Base-by-base conservation (phyloP, 768 basidiomycete genomes). In the Coprinellus micaceus region DNA sequence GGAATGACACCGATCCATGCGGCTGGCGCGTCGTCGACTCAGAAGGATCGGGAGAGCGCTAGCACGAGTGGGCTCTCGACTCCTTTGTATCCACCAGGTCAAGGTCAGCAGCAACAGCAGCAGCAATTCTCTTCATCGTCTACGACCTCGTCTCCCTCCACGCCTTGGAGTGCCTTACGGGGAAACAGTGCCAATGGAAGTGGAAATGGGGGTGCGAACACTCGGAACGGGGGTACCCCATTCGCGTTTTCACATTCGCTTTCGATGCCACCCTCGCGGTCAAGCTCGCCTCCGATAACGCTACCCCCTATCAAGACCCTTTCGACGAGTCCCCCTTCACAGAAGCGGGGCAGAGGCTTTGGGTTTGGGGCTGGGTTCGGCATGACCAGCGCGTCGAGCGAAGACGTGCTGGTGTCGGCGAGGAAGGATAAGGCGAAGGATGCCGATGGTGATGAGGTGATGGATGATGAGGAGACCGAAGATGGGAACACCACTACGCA, bases 1-100 rank as follows among this genome's bases (percentile, higher is more conserved):
- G 91, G 89, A 3, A 95, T 94, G 90, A 94, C 93, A 5, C 91
- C 91, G 0, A 91, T 93, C 37, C 80, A 80, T 21, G n/a, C n/a
- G n/a, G 63, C 69, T 12, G 69, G 75, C 2, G 70, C 74, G 37
- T 69, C 71, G 21, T 71, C 77, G 69, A 71, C 58, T 71, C 66
- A 57, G 53, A 65, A 60, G 15, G 59, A 60, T 19, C 57, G 54
- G 25, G 28, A 61, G 29, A 37, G 17, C 36, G 64, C 64, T 24
- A 56, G 65, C 57, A 63, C 65, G 47, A 63, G 61, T 41, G 64
- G 61, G 10, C 45, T 46, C 37, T 52, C 53, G 19, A 68, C 60
- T 17, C 63, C 51, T 48, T 59, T 65, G 54, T 64, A 54, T 60
- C 37, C 47, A 11, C 28, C 46, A 25, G 12, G 36, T 17, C 28